Conservation (phyloP, 495 filamentous ascomycete genomes). For the Hyphodiscus hymeniophilus region DNA sequence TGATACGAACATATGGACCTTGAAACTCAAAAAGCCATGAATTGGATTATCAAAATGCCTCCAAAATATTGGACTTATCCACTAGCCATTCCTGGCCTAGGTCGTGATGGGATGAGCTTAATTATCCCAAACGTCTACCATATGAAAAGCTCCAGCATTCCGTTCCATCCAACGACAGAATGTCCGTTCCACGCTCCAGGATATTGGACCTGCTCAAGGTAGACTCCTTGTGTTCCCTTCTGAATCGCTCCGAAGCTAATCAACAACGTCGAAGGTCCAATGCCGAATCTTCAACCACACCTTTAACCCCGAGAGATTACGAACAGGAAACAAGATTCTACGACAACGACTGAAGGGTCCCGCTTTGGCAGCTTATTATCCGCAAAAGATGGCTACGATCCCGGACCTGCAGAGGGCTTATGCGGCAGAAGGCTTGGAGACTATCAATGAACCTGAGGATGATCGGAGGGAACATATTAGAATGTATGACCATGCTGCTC, state of each 20-base stretch:
- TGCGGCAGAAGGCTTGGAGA: constrained; percentile 47
- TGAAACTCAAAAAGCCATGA: no score
- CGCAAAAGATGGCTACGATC: constrained; percentile 59
- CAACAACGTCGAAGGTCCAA: constrained; percentile 51
- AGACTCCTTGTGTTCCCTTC: constrained; percentile 12
- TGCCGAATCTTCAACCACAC: constrained; percentile 85
- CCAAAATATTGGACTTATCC: no score
- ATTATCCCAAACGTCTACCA: no score
- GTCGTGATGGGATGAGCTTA: no score
- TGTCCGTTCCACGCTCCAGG: constrained; percentile 66
- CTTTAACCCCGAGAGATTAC: constrained; percentile 74
- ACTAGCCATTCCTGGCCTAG: no score
- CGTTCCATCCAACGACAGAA: constrained; percentile 24
- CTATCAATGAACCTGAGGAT: constrained; percentile 62
- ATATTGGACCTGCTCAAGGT: constrained; percentile 76
- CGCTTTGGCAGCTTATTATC: constrained; percentile 76
- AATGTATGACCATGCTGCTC: constrained; percentile 37
- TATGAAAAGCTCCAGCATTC: no score
- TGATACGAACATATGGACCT: no score
- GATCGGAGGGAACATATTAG: constrained; percentile 70
- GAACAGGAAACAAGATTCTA: constrained; percentile 81
- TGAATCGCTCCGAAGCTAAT: constrained; percentile 9
- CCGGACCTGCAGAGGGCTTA: constrained; percentile 59
- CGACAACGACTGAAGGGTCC: constrained; percentile 78
- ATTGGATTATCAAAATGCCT: no score